Conservation (phyloP, 208 protist species). For the Acanthamoeba healyi region DNA sequence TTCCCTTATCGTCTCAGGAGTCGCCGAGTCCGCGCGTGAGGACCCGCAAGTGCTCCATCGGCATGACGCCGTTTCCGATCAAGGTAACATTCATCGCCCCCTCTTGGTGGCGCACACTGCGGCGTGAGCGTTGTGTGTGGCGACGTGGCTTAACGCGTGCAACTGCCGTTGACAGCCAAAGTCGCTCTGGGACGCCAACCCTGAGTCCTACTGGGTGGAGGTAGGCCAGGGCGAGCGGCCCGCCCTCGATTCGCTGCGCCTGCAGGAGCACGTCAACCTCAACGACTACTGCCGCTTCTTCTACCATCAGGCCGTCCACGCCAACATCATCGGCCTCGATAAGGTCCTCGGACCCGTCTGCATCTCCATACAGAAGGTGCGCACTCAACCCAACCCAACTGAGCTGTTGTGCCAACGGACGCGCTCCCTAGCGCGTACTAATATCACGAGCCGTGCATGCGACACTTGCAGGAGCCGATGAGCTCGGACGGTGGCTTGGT, state of each 20-base stretch:
- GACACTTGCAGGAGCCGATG: background rate
- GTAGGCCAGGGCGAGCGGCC: conserved; percentile 1
- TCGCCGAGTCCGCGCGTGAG: background rate
- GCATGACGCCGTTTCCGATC: background rate
- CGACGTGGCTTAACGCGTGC: background rate
- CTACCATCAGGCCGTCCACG: conserved; percentile 34
- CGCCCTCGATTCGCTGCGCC: background rate
- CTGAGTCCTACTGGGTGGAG: conserved; percentile 19
- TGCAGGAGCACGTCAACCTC: conserved; percentile 64
- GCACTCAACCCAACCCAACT: background rate
- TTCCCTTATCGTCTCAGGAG: background rate
- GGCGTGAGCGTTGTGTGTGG: no score
- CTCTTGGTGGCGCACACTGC: no score
- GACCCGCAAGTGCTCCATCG: background rate
- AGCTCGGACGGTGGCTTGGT: background rate
- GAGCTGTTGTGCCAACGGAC: no score
- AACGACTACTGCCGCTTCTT: conserved; percentile 17
- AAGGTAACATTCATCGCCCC: background rate
- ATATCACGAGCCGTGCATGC: no score
- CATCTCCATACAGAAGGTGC: conserved; percentile 51
- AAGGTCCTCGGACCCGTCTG: conserved; percentile 49
- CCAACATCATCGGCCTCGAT: conserved; percentile 54
- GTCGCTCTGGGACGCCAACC: background rate
- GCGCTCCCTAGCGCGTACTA: no score
- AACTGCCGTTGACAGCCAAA: no score